Evolutionary conservation across 352 stramenopile species (phyloP).

Genomic region (Phytopythium ostracodes): DNA sequence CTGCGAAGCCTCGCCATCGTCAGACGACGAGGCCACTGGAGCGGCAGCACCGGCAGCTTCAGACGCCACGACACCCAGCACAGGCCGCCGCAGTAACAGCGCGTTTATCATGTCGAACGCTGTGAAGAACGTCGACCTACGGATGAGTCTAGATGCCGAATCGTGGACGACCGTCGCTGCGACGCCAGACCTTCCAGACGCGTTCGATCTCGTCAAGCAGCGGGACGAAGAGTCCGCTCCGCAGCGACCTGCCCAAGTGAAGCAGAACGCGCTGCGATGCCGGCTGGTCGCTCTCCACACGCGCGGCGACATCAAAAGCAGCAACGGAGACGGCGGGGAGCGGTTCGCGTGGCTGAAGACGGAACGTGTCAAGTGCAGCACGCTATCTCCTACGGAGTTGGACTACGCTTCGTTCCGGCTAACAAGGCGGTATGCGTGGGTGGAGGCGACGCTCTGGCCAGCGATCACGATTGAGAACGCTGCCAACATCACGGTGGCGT

Average conservation of each 20-base stretch:
- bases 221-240: slow-evolving; percentile 12
- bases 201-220: slow-evolving; percentile 51
- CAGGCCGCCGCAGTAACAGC: background rate
- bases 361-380: slow-evolving; percentile 27
- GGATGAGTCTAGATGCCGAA: slow-evolving; percentile 12
- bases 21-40: background rate
- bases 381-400: slow-evolving; percentile 44
- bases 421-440: slow-evolving; percentile 44
- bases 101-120: slow-evolving; percentile 29
- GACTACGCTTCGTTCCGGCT: slow-evolving; percentile 33
- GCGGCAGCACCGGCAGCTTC: background rate
- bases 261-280: background rate
- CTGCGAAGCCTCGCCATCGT: background rate
- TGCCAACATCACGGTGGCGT: slow-evolving; percentile 19
- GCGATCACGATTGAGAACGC: slow-evolving; percentile 38
- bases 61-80: background rate
- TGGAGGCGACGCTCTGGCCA: slow-evolving; percentile 45
- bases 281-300: slow-evolving; percentile 1
- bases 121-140: slow-evolving; percentile 20
- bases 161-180: slow-evolving; percentile 26
- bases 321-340: background rate
- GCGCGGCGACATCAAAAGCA: background rate
- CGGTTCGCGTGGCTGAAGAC: slow-evolving; percentile 37
- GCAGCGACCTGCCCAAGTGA: background rate
- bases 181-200: slow-evolving; percentile 22